phyloP scores from a whole-genome alignment of 2,329 filamentous ascomycete genomes.

The Arthrobotrys conoides region DNA sequence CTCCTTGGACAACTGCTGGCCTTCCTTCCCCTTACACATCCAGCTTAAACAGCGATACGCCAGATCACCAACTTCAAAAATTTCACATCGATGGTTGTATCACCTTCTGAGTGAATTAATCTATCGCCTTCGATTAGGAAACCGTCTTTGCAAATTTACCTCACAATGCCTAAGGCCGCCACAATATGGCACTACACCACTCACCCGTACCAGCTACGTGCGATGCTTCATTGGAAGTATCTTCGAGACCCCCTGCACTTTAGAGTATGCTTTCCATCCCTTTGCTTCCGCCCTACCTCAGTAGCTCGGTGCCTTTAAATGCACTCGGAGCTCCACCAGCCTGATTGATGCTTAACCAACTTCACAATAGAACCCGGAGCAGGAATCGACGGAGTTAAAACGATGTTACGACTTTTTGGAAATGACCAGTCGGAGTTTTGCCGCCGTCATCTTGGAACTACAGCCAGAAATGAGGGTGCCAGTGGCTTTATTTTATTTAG shows the following conservation, averaged over 20 bases:
- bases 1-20: neutral
- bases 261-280: slow-evolving; percentile 28
- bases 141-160: neutral
- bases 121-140: slow-evolving; percentile 6
- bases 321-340: too few species aligned
- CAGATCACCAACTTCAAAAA: slow-evolving; percentile 4
- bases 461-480: slow-evolving; percentile 94
- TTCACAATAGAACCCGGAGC: slow-evolving; percentile 73
- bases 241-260: slow-evolving; percentile 25
- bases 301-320: too few species aligned
- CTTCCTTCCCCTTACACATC: slow-evolving; percentile 5
- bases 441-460: slow-evolving; percentile 92
- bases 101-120: neutral
- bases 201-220: slow-evolving; percentile 82
- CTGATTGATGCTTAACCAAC: neutral
- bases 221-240: slow-evolving; percentile 88
- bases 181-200: slow-evolving; percentile 73
- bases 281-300: neutral
- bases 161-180: slow-evolving; percentile 50
- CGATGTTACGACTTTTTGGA: slow-evolving; percentile 90
- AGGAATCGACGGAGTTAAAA: slow-evolving; percentile 80
- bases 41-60: neutral
- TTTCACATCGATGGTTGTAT: slow-evolving; percentile 12
- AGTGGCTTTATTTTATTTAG: slow-evolving; percentile 91
- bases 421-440: slow-evolving; percentile 91